Evolutionary conservation across 2,329 filamentous ascomycete species (phyloP).

Genomic region (Fusarium sp.): DNA sequence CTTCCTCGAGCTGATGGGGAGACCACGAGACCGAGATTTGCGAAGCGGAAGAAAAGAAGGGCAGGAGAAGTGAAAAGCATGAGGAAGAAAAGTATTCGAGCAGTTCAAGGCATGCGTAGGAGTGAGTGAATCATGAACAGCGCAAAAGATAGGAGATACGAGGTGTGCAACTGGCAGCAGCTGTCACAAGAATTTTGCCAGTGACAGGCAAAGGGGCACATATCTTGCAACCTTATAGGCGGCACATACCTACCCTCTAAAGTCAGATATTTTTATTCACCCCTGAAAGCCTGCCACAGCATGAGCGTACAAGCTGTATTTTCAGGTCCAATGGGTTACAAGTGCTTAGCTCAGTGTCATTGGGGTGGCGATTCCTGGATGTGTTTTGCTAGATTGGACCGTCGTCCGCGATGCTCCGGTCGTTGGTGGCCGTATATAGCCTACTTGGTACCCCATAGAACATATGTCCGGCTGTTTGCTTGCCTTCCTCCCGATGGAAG

Average conservation of each 20-base stretch:
- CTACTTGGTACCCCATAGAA: background rate
- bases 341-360: background rate
- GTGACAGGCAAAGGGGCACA: constrained; percentile 21
- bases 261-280: background rate
- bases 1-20: constrained; percentile 6
- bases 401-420: constrained; percentile 7
- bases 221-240: constrained; percentile 25
- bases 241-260: background rate
- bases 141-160: constrained; percentile 12
- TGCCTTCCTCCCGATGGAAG: constrained; percentile 1
- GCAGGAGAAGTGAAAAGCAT: constrained; percentile 1
- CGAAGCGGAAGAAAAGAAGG: constrained; percentile 3
- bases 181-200: constrained; percentile 35
- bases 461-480: constrained; percentile 5
- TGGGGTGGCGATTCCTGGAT: background rate
- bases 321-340: constrained; percentile 24
- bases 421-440: constrained; percentile 9
- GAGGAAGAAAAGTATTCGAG: background rate
- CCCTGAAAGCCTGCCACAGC: constrained; percentile 31
- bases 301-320: constrained; percentile 30
- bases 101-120: background rate
- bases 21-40: constrained; percentile 6
- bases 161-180: constrained; percentile 32
- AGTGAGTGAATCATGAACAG: constrained; percentile 14
- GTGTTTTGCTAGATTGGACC: background rate